Conservation (phyloP, 257 asterid genomes). For the Vinca minor region DNA sequence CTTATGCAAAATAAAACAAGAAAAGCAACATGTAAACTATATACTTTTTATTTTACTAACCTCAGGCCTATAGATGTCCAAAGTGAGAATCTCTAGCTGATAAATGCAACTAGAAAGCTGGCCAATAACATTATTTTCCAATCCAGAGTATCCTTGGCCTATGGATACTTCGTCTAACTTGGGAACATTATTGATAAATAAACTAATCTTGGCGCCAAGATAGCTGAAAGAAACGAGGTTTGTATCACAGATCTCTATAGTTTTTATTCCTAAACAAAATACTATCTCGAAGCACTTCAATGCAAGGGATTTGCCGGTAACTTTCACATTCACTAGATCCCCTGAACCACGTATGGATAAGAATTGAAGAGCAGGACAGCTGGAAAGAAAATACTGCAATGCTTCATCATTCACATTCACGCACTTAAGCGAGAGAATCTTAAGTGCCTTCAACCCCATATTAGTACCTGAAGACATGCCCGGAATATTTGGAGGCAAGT, state of each 20-base stretch:
- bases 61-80: slow-evolving; percentile 38
- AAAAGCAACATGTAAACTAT: neutral
- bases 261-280: slow-evolving; percentile 30
- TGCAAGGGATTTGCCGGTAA: slow-evolving; percentile 29
- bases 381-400: slow-evolving; percentile 24
- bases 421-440: slow-evolving; percentile 31
- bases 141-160: slow-evolving; percentile 32
- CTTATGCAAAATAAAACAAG: slow-evolving; percentile 3
- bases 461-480: slow-evolving; percentile 9
- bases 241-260: slow-evolving; percentile 34
- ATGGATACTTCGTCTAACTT: slow-evolving; percentile 41
- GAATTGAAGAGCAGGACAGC: slow-evolving; percentile 28
- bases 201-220: slow-evolving; percentile 29
- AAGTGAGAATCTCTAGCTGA: slow-evolving; percentile 41
- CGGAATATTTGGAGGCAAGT: slow-evolving; percentile 12
- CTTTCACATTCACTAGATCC: slow-evolving; percentile 32
- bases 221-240: slow-evolving; percentile 40
- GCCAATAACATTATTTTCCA: slow-evolving; percentile 34
- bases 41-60: slow-evolving; percentile 22
- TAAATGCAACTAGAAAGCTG: slow-evolving; percentile 40
- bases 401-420: slow-evolving; percentile 42
- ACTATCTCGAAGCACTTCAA: slow-evolving; percentile 39
- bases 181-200: slow-evolving; percentile 33
- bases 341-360: slow-evolving; percentile 39
- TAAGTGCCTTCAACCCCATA: slow-evolving; percentile 30